Conservation (phyloP, 225 moss, liverwort and hornwort species). For the Polytrichum formosum region DNA sequence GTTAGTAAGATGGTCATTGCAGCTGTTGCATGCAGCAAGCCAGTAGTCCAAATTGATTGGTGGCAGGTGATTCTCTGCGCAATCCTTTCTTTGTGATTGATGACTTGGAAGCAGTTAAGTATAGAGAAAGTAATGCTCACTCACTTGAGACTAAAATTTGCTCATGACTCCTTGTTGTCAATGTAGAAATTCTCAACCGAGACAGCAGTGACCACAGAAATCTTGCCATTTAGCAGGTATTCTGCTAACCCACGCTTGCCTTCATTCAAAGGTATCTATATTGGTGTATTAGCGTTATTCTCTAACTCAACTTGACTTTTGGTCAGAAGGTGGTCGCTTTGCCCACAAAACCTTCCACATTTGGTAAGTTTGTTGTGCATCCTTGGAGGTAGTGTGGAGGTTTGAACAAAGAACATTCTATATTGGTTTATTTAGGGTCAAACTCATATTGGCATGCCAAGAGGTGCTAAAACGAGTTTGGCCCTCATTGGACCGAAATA, state of each 20-base stretch:
- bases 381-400: too few species aligned
- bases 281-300: too few species aligned
- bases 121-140: background rate
- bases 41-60: slow-evolving; percentile 51
- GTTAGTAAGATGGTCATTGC: slow-evolving; percentile 54
- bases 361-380: too few species aligned
- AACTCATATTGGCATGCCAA: too few species aligned
- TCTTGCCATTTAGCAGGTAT: slow-evolving; percentile 47
- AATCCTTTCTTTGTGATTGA: background rate
- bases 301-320: too few species aligned
- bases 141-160: slow-evolving; percentile 9
- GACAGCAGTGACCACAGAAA: slow-evolving; percentile 36
- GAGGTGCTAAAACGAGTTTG: too few species aligned
- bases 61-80: slow-evolving; percentile 42
- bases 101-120: background rate
- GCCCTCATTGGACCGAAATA: too few species aligned
- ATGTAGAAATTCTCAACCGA: slow-evolving; percentile 53
- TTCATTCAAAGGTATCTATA: too few species aligned
- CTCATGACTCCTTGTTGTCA: slow-evolving; percentile 15
- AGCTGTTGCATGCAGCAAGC: slow-evolving; percentile 47
- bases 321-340: too few species aligned
- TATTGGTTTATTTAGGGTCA: too few species aligned
- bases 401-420: too few species aligned
- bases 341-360: too few species aligned
- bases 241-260: background rate